Evolutionary conservation across 176 grass and related monocot genomes (phyloP), one percentile per base, ranked within the genome.

Genomic region (Aechmea fasciata): DNA sequence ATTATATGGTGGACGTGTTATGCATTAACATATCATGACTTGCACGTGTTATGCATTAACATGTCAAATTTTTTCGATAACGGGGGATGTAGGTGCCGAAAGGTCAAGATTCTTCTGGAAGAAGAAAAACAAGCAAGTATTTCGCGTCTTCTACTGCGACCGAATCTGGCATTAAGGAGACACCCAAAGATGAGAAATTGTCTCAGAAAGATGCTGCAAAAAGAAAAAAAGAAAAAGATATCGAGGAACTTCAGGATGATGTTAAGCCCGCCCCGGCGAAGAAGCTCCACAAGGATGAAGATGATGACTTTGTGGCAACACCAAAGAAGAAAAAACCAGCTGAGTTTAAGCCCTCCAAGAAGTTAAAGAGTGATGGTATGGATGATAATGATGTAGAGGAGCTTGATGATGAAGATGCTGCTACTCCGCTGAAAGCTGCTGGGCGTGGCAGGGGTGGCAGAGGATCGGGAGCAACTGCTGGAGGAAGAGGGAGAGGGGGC

Each of bases 101-200:
- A 47, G 70, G 69, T 75, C 84, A 93, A 80, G 84, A 86, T 57
- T 8, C 75, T 84, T 87, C 84, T 28, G 69, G 76, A 47, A 85
- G 95, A 92, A 99, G 64, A 79, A 99, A 88, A 77, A 78, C 87
- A 68, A 99, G 95, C 77, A 99, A 94, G 15, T 99, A 88, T 76
- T 91, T 99, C 51, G 69, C 75, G 53, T 63, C 77, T 22, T 81
- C 81, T 75, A 52, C 63, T 73, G 78, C 83, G 74, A 84, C 75
- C 25, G 78, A 88, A 65, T 3, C 67, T 4, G 73, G 70, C 70
- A 67, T 79, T 53, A 70, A 92, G 71, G 71, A 82, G 66, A 66
- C 48, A 54, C 9, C 51, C 10, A 82, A 71, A 47, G 24, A 20
- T 9, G 87, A 72, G 61, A 90, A 78, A 66, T 15, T 59, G 49